Percentiles rank a stretch among this genome's conserved stretches.
phyloP scores from a whole-genome alignment of 2,329 filamentous ascomycete genomes.

The Juglanconis oblonga region DNA sequence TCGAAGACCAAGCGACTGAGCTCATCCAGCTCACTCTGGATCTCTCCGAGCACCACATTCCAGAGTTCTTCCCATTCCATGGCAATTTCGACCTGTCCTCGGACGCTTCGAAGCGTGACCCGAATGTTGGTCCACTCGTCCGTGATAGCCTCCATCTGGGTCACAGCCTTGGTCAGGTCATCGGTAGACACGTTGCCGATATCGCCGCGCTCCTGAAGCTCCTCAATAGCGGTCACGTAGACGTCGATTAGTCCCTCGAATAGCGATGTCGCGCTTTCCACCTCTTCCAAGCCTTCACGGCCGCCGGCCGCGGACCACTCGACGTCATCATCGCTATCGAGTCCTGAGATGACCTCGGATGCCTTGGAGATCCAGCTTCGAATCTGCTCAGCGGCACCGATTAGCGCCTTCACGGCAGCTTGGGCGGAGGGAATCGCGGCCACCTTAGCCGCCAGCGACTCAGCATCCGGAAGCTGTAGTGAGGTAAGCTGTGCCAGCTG shows the following conservation, averaged over 20 bases:
- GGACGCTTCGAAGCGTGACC: slow-evolving; percentile 71
- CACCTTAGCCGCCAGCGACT: slow-evolving; percentile 78
- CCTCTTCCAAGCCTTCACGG: slow-evolving; percentile 71
- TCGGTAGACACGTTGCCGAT: slow-evolving; percentile 67
- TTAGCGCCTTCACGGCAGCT: slow-evolving; percentile 77
- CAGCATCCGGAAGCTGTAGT: slow-evolving; percentile 82
- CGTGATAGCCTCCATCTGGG: slow-evolving; percentile 86
- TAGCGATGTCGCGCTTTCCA: slow-evolving; percentile 70
- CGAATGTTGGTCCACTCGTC: slow-evolving; percentile 83
- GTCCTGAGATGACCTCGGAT: slow-evolving; percentile 78
- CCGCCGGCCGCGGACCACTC: slow-evolving; percentile 94
- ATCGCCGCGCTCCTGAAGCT: slow-evolving; percentile 76
- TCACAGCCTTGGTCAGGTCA: slow-evolving; percentile 72
- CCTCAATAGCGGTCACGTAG: slow-evolving; percentile 91
- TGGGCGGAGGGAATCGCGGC: slow-evolving; percentile 80
- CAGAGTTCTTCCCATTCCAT: slow-evolving; percentile 99
- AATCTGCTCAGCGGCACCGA: slow-evolving; percentile 88
- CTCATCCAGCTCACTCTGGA: slow-evolving; percentile 73
- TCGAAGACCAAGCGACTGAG: slow-evolving; percentile 77
- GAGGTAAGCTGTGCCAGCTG: slow-evolving; percentile 91
- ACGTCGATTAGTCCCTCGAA: slow-evolving; percentile 90
- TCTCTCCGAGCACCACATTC: slow-evolving; percentile 90
- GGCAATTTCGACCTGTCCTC: slow-evolving; percentile 88
- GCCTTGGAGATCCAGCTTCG: slow-evolving; percentile 92
- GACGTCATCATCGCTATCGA: slow-evolving; percentile 95